Conservation (phyloP, 192 early-diverging fungal genomes). For the Backusella morwellensis region DNA sequence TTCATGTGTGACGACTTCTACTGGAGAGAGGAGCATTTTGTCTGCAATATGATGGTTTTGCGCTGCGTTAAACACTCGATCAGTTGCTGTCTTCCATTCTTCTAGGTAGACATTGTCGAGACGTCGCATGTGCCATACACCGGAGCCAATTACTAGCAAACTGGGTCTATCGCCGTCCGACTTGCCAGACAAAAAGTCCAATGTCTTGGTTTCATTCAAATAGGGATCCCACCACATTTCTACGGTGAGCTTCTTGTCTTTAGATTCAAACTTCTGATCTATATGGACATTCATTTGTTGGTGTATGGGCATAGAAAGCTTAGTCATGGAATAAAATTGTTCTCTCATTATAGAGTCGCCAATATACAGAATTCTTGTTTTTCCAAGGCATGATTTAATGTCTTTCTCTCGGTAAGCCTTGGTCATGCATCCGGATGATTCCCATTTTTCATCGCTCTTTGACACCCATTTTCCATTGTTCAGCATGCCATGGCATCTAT, state of each 20-base stretch:
- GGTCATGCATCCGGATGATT: constrained; percentile 60
- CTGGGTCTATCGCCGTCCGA: constrained; percentile 26
- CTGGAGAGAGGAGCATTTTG: constrained; percentile 34
- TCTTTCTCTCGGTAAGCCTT: constrained; percentile 46
- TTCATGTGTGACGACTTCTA: constrained; percentile 41
- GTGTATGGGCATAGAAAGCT: constrained; percentile 29
- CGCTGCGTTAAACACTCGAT: constrained; percentile 32
- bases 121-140: constrained; percentile 68
- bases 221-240: constrained; percentile 77
- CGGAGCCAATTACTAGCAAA: constrained; percentile 52
- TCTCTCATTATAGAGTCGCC: constrained; percentile 71
- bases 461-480: constrained; percentile 56
- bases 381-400: constrained; percentile 43
- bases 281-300: constrained; percentile 10
- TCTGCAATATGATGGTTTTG: constrained; percentile 34
- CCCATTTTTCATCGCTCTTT: constrained; percentile 45
- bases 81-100: constrained; percentile 44
- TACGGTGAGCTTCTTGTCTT: constrained; percentile 34
- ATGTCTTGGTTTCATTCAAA: constrained; percentile 46
- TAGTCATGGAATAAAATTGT: constrained; percentile 55
- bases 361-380: constrained; percentile 52
- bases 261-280: constrained; percentile 12
- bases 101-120: constrained; percentile 38
- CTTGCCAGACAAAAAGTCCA: constrained; percentile 16
- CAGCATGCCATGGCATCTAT: constrained; percentile 43